These are phyloP conservation scores for Tylopilus rubrobrunneus DNA, from an alignment of 768 basidiomycete genomes.

Conservation along the genomic window DNA sequence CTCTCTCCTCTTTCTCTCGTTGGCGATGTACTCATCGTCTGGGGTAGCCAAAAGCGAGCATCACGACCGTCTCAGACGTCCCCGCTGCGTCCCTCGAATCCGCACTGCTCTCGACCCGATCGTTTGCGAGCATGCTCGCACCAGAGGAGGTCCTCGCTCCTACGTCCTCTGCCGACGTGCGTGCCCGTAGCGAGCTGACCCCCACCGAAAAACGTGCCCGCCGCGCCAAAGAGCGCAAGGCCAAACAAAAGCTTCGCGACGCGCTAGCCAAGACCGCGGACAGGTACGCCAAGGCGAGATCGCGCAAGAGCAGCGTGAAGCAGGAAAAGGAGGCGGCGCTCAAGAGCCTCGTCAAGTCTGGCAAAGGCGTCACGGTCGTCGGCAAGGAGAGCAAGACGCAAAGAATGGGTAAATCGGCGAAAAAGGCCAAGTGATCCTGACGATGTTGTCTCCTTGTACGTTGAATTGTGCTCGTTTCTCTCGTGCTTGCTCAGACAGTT, in stretches of 20 bases:
- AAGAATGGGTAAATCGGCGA: slow-evolving; percentile 11
- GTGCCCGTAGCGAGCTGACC: slow-evolving; percentile 76
- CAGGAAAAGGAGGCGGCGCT: slow-evolving; percentile 84
- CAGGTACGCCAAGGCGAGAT: slow-evolving; percentile 48
- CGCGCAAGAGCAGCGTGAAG: slow-evolving; percentile 47
- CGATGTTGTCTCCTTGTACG: slow-evolving; percentile 3
- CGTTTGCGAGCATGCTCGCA: slow-evolving; percentile 76
- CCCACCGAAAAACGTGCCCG: slow-evolving; percentile 76
- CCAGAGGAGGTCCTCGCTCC: slow-evolving; percentile 89
- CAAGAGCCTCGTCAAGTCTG: slow-evolving; percentile 76
- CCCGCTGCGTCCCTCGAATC: slow-evolving; percentile 84
- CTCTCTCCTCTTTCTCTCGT: background rate
- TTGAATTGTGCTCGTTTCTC: background rate
- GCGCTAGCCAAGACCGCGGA: slow-evolving; percentile 60
- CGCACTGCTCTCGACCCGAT: slow-evolving; percentile 79
- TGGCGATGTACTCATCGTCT: background rate
- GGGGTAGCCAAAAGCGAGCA: slow-evolving; percentile 78
- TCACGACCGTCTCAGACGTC: slow-evolving; percentile 79
- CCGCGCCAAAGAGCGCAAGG: slow-evolving; percentile 66
- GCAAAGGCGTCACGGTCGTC: slow-evolving; percentile 83
- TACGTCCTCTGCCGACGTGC: slow-evolving; percentile 43
- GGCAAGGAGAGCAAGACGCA: slow-evolving; percentile 57
- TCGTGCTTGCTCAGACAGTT: background rate
- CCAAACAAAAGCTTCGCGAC: slow-evolving; percentile 64
- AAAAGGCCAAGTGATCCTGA: slow-evolving; percentile 25